These are phyloP conservation scores for Quercus engelmannii DNA, from an alignment of 306 rosid species.

Conservation along the genomic window DNA sequence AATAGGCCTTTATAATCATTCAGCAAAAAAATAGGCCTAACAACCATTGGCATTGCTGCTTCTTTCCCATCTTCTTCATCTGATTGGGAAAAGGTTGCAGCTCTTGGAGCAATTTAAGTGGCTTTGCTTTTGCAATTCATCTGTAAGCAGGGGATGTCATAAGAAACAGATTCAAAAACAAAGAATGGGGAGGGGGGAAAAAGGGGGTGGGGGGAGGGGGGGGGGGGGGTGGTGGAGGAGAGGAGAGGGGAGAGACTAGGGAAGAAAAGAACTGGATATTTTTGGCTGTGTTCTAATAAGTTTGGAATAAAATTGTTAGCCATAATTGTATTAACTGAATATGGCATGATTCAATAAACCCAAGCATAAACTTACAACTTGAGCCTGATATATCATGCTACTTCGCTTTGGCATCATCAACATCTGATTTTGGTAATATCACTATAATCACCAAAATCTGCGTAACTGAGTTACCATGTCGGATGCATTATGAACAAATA, in stretches of 20 bases:
- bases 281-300: background rate
- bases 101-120: conserved; percentile 66
- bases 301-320: conserved; percentile 10
- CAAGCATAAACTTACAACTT: conserved; percentile 55
- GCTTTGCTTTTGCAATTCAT: conserved; percentile 61
- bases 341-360: conserved; percentile 62
- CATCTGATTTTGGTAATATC: conserved; percentile 39
- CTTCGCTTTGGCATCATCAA: background rate
- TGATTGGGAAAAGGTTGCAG: conserved; percentile 73
- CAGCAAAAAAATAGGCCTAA: conserved; percentile 36
- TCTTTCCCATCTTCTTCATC: conserved; percentile 51
- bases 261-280: conserved; percentile 49
- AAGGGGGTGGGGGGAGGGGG: background rate
- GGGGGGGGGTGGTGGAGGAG: too few species aligned
- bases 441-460: conserved; percentile 61
- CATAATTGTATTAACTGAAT: conserved; percentile 14
- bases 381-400: conserved; percentile 76
- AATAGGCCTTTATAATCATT: too few species aligned
- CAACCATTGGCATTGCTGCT: conserved; percentile 46
- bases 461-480: conserved; percentile 31
- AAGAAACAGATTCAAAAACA: conserved; percentile 33
- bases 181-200: too few species aligned
- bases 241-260: conserved; percentile 24
- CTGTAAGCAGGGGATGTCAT: conserved; percentile 68
- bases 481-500: conserved; percentile 44